Evolutionary conservation across 495 filamentous ascomycete species (phyloP).

Genomic region (Cryomyces minteri): DNA sequence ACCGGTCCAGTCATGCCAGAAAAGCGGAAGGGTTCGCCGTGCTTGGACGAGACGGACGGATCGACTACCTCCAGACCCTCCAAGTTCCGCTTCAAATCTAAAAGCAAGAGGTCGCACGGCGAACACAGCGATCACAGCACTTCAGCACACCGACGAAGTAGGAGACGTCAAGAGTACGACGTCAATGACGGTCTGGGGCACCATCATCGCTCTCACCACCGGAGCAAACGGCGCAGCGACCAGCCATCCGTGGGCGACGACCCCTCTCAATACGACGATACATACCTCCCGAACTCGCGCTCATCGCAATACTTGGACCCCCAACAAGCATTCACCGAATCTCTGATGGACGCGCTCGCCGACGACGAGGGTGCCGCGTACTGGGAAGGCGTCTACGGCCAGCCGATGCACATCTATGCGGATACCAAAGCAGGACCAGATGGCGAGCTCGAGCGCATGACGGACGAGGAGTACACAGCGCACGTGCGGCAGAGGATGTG

Average conservation of each 20-base stretch:
- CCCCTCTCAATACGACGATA: slow-evolving; percentile 30
- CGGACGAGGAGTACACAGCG: slow-evolving; percentile 72
- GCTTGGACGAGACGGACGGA: no score
- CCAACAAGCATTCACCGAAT: slow-evolving; percentile 70
- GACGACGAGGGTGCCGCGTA: slow-evolving; percentile 93
- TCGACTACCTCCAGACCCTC: no score
- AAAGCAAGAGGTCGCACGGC: no score
- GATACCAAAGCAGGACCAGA: slow-evolving; percentile 20
- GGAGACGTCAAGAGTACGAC: no score
- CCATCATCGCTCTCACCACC: not conserved
- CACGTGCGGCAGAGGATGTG: slow-evolving; percentile 84
- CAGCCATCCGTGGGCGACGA: slow-evolving; percentile 7
- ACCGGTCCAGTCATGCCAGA: no score
- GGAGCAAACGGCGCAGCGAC: not conserved
- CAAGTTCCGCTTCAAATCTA: no score
- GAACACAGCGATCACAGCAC: no score
- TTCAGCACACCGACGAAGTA: no score
- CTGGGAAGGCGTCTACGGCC: slow-evolving; percentile 89
- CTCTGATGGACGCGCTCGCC: slow-evolving; percentile 96
- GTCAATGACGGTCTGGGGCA: not conserved
- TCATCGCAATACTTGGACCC: slow-evolving; percentile 29
- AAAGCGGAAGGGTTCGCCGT: no score
- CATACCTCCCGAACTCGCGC: slow-evolving; percentile 26
- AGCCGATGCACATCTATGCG: slow-evolving; percentile 59
- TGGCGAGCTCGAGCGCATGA: slow-evolving; percentile 68